Evolutionary conservation across 371 early-diverging fungal species (phyloP), one percentile per base, ranked within the genome.

Genomic region (Batkoa obscura): DNA sequence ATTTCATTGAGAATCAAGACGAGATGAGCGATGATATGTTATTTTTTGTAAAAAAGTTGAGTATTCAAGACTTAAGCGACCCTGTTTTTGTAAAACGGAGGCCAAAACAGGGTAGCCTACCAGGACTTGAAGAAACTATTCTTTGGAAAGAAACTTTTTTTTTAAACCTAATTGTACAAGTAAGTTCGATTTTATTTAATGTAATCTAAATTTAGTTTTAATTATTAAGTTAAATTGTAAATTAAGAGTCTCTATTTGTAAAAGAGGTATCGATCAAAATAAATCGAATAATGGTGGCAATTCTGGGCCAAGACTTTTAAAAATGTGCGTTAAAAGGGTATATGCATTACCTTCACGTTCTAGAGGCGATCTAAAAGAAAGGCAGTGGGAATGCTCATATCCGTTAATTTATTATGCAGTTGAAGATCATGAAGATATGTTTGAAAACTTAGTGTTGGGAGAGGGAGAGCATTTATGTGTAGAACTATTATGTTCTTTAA

Each of bases 71-170:
- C 51, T 65, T 66, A 41, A 64, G 58, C 43, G 83, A 84, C 54
- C 80, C 81, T 1, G 78, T 83, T 2, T 80, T 83, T 65, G 84
- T 84, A 34, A 72, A 75, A 60, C 73, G 85, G 32, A 80, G 79
- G 51, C 70, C 73, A 62, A 9, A 65, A 59, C 51, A 61, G 23
- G 9, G 32, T 63, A n/a, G 15, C 63, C 63, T 79, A 62, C 75
- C 79, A 13, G 68, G 66, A 6, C 64, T 83, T 38, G 71, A 72
- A 50, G 76, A 77, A 34, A 59, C 72, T n/a, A 73, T 88, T 5
- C 72, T 79, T 59, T 88, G 88, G 88, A 83, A 81, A 58, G 83
- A 88, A 62, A 84, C 88, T 2, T 84, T 88, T 60, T 78, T 83
- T 59, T 68, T 88, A 51, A 88, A 88, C 56, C 71, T 86, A 37